Evolutionary conservation across 768 basidiomycete species (phyloP).

Genomic region (Trametes sanguinea): DNA sequence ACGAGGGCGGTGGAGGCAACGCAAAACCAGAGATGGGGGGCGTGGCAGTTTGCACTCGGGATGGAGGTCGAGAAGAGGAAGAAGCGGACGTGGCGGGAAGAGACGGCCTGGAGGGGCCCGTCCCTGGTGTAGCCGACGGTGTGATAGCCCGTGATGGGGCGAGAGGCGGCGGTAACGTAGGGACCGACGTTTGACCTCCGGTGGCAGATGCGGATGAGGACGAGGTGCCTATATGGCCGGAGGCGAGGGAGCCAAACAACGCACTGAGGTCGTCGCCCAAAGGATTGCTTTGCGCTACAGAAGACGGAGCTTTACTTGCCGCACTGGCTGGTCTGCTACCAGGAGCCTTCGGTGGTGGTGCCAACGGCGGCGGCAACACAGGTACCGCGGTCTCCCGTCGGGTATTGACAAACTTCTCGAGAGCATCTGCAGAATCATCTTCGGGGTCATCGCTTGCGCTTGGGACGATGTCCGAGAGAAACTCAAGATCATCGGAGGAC

Average conservation of each 20-base stretch:
- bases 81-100: background rate
- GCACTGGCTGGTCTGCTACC: background rate
- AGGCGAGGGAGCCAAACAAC: conserved; percentile 16
- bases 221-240: conserved; percentile 11
- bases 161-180: conserved; percentile 18
- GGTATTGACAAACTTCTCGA: conserved; percentile 43
- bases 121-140: conserved; percentile 11
- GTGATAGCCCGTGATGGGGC: conserved; percentile 23
- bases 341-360: conserved; percentile 12
- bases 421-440: conserved; percentile 36
- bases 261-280: conserved; percentile 21
- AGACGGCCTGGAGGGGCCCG: conserved; percentile 1
- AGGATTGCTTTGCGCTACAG: background rate
- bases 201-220: background rate
- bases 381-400: conserved; percentile 40
- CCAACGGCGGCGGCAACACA: conserved; percentile 25
- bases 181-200: background rate
- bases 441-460: conserved; percentile 46
- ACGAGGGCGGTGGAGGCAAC: conserved; percentile 16
- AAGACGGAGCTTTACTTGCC: conserved; percentile 1
- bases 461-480: conserved; percentile 69
- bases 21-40: conserved; percentile 8
- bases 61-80: conserved; percentile 17
- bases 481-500: conserved; percentile 80
- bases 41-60: conserved; percentile 13